Evolutionary conservation across 306 rosid species (phyloP), one percentile per base, ranked within the genome.

Genomic region (Chamaecrista fasciculata): DNA sequence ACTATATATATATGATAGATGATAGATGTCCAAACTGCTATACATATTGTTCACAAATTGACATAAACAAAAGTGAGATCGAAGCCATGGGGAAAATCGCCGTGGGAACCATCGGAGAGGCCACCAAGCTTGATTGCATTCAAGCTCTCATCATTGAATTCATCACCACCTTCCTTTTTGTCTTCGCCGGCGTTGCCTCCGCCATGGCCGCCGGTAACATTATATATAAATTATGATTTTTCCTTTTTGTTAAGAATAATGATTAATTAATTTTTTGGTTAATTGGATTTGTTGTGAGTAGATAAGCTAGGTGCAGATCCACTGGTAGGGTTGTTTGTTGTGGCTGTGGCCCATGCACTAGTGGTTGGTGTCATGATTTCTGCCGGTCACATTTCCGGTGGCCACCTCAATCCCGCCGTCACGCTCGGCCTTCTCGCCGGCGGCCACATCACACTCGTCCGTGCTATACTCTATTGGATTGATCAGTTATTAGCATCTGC

Each of bases 351-450:
- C 15, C 89, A 91, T 75, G 90, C 97, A 14, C 80, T 91, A 10
- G 91, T 85, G 8, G 95, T 87, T 67, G 94, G 92, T 0, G 92
- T 85, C 2, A 92, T 83, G 95, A 77, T 91, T 25, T 89, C 96
- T 1, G 86, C 89, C 49, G 96, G 89, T 3, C 97, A 87, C 70
- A 87, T 92, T 68, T 89, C 97, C 6, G 96, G 95, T 2, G 95
- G 97, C 11, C 96, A 92, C 50, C 91, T 92, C 29, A 91, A 91
- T 76, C 96, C 96, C 0, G 89, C 96, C 21, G 97, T 91, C 48
- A 89, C 97, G 0, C 76, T 87, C 0, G 95, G 89, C 28, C 92
- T 87, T 21, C 86, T 89, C 0, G 68, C 26, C 19, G 95, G 95
- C 1, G 97, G 96, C 1, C 92, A 82, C 61, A 89, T 92, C 75